Conservation (phyloP, 495 filamentous ascomycete genomes). For the Neurospora intermedia region DNA sequence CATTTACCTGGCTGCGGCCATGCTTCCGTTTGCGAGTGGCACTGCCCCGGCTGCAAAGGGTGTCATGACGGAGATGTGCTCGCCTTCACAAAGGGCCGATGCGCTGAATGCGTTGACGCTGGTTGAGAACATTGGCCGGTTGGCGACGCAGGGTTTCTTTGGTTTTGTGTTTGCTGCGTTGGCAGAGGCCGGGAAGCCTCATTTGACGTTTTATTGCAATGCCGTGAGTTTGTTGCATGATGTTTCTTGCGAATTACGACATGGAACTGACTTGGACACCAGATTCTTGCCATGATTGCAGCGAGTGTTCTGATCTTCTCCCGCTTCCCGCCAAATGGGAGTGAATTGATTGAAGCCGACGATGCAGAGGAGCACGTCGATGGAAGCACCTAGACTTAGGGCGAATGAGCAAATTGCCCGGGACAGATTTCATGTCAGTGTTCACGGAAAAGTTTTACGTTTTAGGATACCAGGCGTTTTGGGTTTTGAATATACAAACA, state of each 20-base stretch:
- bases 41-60: conserved; percentile 47
- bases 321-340: conserved; percentile 35
- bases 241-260: background rate
- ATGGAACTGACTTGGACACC: background rate
- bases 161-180: conserved; percentile 43
- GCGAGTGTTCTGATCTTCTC: conserved; percentile 36
- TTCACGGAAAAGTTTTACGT: background rate
- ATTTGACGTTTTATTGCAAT: conserved; percentile 45
- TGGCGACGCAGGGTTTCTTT: conserved; percentile 43
- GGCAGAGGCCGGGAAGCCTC: conserved; percentile 34
- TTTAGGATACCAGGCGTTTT: background rate
- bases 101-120: conserved; percentile 46
- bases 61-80: conserved; percentile 45
- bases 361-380: conserved; percentile 4
- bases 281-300: conserved; percentile 37
- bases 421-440: background rate
- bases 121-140: conserved; percentile 42
- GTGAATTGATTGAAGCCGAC: conserved; percentile 28
- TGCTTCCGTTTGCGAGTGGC: conserved; percentile 45
- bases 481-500: background rate
- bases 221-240: conserved; percentile 28
- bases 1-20: conserved; percentile 39
- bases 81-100: conserved; percentile 35
- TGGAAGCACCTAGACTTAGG: background rate
- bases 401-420: background rate